Evolutionary conservation across 2,329 filamentous ascomycete species (phyloP).

Genomic region (Trichocomaceae sp.): DNA sequence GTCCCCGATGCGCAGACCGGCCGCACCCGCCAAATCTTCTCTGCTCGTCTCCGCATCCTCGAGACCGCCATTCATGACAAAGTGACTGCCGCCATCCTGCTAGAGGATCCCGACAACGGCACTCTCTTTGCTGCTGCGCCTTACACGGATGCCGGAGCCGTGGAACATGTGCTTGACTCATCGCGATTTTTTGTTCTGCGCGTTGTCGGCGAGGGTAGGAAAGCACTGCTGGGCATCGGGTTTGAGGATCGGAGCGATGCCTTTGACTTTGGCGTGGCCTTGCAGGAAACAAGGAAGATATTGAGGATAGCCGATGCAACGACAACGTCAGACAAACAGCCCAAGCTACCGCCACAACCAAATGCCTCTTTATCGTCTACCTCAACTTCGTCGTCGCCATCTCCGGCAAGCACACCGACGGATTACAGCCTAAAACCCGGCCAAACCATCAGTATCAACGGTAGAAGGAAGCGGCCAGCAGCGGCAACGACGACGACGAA

Average conservation of each 20-base stretch:
- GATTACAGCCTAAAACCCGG: conserved; percentile 85
- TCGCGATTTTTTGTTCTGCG: conserved; percentile 78
- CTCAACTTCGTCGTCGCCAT: not conserved
- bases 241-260: conserved; percentile 82
- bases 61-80: conserved; percentile 61
- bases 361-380: not conserved
- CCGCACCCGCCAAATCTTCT: conserved; percentile 71
- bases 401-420: conserved; percentile 28
- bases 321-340: not conserved
- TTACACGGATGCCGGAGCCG: conserved; percentile 58
- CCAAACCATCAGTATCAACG: conserved; percentile 78
- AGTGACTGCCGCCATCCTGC: conserved; percentile 66
- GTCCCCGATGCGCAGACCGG: conserved; percentile 45
- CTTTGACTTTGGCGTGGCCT: conserved; percentile 74
- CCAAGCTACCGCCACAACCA: conserved; percentile 13
- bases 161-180: conserved; percentile 73
- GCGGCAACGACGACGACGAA: not conserved
- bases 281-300: conserved; percentile 70
- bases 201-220: conserved; percentile 69
- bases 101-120: conserved; percentile 67
- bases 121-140: conserved; percentile 79
- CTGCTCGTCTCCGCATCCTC: conserved; percentile 69
- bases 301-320: conserved; percentile 51
- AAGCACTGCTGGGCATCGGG: conserved; percentile 74
- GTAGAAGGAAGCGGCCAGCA: conserved; percentile 51